Evolutionary conservation across 2,329 filamentous ascomycete species (phyloP).

Genomic region (Trichoderma sp.): DNA sequence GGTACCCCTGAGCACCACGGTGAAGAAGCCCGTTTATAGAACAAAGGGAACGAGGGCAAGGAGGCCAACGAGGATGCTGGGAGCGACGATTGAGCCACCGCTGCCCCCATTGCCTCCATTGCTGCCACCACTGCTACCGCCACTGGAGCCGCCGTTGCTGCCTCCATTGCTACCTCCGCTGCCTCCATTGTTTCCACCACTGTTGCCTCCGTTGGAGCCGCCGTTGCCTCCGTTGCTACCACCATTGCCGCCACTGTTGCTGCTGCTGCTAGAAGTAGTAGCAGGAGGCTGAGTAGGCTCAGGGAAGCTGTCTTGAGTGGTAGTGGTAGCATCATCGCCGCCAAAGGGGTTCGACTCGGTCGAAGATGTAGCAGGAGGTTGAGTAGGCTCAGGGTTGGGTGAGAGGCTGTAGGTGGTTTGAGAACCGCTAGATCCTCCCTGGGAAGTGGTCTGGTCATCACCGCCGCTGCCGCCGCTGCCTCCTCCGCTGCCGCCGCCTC

Average conservation of each 20-base stretch:
- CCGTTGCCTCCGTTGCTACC: neutral
- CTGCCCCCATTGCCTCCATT: neutral
- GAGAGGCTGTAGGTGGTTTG: conserved; percentile 3
- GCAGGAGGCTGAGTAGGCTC: neutral
- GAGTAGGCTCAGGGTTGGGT: neutral
- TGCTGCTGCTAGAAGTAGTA: neutral
- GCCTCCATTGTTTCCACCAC: neutral
- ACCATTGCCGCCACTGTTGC: neutral
- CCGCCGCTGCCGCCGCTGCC: neutral
- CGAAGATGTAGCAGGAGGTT: neutral
- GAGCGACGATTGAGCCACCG: conserved; percentile 20
- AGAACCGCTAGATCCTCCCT: neutral
- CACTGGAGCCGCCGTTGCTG: neutral
- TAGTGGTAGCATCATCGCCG: neutral
- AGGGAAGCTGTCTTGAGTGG: neutral
- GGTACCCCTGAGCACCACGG: too few species aligned
- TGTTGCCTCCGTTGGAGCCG: neutral
- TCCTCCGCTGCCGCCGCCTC: conserved; percentile 20
- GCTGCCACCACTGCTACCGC: neutral
- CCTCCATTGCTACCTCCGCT: neutral
- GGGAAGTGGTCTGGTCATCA: neutral
- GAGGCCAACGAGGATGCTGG: conserved; percentile 29
- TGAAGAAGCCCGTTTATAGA: conserved; percentile 23
- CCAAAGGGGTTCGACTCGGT: conserved; percentile 14
- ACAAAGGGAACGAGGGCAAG: conserved; percentile 31